Conservation (phyloP, 768 basidiomycete species). For the Boletus reticulatus region DNA sequence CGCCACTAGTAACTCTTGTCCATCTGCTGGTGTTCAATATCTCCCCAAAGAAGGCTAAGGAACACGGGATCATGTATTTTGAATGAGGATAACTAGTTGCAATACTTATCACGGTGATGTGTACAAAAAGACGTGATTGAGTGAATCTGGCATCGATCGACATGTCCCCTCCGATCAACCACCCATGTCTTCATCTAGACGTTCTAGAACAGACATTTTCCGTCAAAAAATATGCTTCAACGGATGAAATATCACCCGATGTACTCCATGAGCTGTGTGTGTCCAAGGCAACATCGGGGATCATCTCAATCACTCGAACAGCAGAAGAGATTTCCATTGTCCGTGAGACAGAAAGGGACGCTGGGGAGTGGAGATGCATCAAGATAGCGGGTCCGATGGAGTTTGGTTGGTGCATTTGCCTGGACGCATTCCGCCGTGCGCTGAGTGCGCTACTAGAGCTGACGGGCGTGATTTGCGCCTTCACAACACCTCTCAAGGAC, state of each 20-base stretch:
- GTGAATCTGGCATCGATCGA: neutral
- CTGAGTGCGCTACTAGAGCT: conserved; percentile 37
- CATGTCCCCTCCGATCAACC: conserved; percentile 45
- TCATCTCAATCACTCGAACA: conserved; percentile 60
- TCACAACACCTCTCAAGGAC: conserved; percentile 51
- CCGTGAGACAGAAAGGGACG: conserved; percentile 40
- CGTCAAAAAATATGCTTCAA: conserved; percentile 38
- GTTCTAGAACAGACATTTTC: conserved; percentile 45
- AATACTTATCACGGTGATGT: no score
- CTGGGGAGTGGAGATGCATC: conserved; percentile 54
- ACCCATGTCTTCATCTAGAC: conserved; percentile 47
- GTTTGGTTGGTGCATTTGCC: conserved; percentile 41
- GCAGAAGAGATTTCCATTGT: conserved; percentile 61
- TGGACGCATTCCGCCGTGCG: neutral
- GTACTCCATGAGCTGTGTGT: conserved; percentile 26
- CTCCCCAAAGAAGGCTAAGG: conserved; percentile 22
- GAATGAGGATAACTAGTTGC: neutral
- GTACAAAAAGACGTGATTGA: neutral
- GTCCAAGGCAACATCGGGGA: conserved; percentile 28
- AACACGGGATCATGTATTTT: neutral
- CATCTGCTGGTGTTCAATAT: conserved; percentile 56
- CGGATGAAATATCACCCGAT: conserved; percentile 33
- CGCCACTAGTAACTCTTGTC: conserved; percentile 43
- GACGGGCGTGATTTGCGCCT: conserved; percentile 54
- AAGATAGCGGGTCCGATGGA: conserved; percentile 68